These are phyloP conservation scores for Carex arenaria DNA, from an alignment of 202 grass and related monocot genomes.

Conservation along the genomic window DNA sequence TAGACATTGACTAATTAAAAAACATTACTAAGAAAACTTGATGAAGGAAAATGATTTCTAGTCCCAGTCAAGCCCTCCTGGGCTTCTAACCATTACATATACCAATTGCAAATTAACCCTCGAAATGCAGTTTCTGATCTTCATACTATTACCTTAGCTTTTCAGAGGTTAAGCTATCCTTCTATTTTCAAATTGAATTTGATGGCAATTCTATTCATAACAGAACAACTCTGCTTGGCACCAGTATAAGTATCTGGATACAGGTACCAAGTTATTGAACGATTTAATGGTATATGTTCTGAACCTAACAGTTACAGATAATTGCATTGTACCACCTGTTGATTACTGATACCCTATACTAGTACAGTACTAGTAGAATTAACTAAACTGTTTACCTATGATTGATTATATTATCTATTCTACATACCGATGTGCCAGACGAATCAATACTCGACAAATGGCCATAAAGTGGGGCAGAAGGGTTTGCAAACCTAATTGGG, in stretches of 20 bases:
- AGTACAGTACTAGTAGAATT: neutral
- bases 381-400: neutral
- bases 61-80: neutral
- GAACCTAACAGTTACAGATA: neutral
- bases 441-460: constrained; percentile 78
- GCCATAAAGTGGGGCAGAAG: constrained; percentile 49
- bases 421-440: constrained; percentile 53
- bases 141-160: neutral
- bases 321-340: neutral
- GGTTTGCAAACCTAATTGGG: constrained; percentile 56
- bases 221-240: neutral
- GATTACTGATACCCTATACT: no score
- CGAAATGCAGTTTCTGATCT: neutral
- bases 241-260: neutral
- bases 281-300: neutral
- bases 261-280: neutral
- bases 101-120: neutral
- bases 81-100: neutral
- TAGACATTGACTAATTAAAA: neutral
- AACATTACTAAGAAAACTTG: neutral
- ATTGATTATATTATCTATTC: neutral
- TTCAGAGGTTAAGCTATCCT: neutral
- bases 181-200: neutral
- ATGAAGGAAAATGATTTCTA: neutral
- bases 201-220: neutral